These are phyloP conservation scores for Violaceomyces palustris DNA, from an alignment of 1,284 basidiomycete genomes.

Conservation along the genomic window DNA sequence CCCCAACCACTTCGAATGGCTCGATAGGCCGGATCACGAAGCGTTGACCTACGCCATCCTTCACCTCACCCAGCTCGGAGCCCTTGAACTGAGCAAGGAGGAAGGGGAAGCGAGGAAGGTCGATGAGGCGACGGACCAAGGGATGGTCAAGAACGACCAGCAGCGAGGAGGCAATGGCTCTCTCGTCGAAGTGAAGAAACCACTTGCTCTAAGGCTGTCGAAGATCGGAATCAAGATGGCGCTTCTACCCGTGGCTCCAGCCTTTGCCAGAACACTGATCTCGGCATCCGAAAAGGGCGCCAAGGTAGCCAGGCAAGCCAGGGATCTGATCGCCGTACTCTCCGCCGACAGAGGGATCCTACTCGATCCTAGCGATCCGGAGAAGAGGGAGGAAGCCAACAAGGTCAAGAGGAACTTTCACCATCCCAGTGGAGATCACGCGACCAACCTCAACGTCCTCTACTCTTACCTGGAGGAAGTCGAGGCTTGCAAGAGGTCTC, in stretches of 20 bases:
- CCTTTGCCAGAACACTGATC: constrained; percentile 39
- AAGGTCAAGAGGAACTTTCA: constrained; percentile 53
- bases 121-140: neutral
- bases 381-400: constrained; percentile 40
- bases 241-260: constrained; percentile 41
- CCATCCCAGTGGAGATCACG: constrained; percentile 45
- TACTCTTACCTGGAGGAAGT: constrained; percentile 44
- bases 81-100: constrained; percentile 19
- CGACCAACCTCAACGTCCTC: constrained; percentile 44
- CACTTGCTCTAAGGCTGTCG: constrained; percentile 37
- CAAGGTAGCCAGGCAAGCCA: constrained; percentile 27
- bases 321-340: constrained; percentile 49
- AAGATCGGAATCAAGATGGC: constrained; percentile 41
- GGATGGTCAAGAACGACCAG: no score
- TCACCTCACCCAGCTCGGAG: constrained; percentile 43
- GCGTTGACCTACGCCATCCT: constrained; percentile 39
- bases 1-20: constrained; percentile 47
- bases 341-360: constrained; percentile 38
- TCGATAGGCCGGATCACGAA: constrained; percentile 32
- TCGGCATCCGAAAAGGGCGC: constrained; percentile 37
- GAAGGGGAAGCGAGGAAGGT: neutral
- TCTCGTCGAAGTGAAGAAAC: no score
- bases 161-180: no score
- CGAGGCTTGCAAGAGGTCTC: constrained; percentile 2
- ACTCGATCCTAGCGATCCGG: constrained; percentile 27